These are phyloP conservation scores for Trifolium subterraneum DNA, from an alignment of 306 rosid species.

Conservation along the genomic window DNA sequence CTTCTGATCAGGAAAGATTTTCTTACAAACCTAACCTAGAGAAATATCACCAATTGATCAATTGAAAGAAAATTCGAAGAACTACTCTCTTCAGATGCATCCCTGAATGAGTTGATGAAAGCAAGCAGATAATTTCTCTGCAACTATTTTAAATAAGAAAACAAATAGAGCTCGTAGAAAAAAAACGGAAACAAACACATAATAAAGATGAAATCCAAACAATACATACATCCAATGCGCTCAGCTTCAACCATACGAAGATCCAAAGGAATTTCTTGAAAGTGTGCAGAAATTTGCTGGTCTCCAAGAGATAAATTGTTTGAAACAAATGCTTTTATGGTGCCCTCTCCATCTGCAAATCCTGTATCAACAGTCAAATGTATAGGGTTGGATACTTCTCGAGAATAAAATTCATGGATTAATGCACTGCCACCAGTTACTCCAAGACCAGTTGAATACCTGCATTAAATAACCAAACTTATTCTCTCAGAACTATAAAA, in stretches of 20 bases:
- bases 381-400: constrained; percentile 81
- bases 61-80: neutral
- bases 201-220: neutral
- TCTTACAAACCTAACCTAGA: neutral
- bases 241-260: constrained; percentile 96
- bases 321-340: constrained; percentile 77
- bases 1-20: neutral
- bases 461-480: constrained; percentile 36
- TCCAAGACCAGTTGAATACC: constrained; percentile 93
- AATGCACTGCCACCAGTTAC: constrained; percentile 83
- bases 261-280: constrained; percentile 92
- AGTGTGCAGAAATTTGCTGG: constrained; percentile 87
- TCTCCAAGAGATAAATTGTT: constrained; percentile 81
- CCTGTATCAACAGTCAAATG: constrained; percentile 96
- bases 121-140: neutral
- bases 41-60: constrained; percentile 1
- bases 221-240: constrained; percentile 75
- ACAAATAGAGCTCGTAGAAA: neutral
- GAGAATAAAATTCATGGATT: constrained; percentile 88
- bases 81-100: neutral
- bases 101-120: constrained; percentile 27
- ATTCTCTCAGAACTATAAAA: constrained; percentile 1
- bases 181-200: neutral
- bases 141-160: neutral
- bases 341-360: constrained; percentile 65